Conservation (phyloP, 2,329 filamentous ascomycete species). For the Aureobasidium sp. region DNA sequence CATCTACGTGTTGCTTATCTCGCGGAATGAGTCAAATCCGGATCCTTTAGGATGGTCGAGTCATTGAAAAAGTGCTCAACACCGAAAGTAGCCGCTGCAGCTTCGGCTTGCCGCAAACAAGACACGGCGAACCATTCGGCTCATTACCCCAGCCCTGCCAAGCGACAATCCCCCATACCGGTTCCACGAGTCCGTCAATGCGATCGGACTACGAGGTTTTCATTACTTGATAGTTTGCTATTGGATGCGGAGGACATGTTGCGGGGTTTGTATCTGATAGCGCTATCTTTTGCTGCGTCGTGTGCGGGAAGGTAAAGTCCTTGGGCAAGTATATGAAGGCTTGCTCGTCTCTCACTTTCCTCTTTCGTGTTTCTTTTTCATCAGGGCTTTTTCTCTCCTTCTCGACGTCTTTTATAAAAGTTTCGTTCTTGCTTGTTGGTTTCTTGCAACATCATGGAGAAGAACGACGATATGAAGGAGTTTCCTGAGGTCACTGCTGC, state of each 20-base stretch:
- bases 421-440: neutral
- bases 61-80: neutral
- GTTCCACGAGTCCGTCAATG: neutral
- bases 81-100: neutral
- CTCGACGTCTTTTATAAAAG: neutral
- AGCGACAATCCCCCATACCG: neutral
- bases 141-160: neutral
- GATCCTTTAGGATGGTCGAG: neutral
- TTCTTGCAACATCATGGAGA: neutral
- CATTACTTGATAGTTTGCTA: slow-evolving; percentile 2
- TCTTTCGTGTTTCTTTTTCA: neutral
- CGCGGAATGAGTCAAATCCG: neutral
- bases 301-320: slow-evolving; percentile 1
- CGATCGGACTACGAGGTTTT: neutral
- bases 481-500: slow-evolving; percentile 8
- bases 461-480: slow-evolving; percentile 10
- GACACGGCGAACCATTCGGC: neutral
- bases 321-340: neutral
- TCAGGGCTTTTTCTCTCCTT: neutral
- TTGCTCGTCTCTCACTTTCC: neutral
- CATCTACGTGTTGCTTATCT: neutral
- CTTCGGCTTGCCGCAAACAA: neutral
- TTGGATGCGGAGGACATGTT: neutral
- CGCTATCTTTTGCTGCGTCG: neutral
- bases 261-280: neutral